Evolutionary conservation across 495 filamentous ascomycete genomes (phyloP), one percentile per base, ranked within the genome.

Genomic region (Xylaria bambusicola): DNA sequence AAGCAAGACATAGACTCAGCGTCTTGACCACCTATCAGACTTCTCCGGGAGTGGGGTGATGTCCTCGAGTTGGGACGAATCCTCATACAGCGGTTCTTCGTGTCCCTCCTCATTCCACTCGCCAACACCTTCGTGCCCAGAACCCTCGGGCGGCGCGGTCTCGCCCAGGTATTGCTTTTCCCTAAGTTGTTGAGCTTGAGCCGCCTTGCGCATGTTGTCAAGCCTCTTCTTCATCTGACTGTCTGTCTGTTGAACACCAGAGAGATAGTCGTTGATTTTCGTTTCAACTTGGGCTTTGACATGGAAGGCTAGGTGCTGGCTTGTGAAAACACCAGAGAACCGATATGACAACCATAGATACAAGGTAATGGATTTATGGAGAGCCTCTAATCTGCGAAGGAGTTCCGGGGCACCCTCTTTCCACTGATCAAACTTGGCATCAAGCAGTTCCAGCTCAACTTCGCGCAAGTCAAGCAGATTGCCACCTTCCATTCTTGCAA

Each of bases 331-430:
- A 50, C 92, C 91, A 10, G 86, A 80, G 67, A 82, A 87, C 12
- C 84, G 84, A 68, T 85, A 87, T 47, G 80, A 84, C 69, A 98
- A 78, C 94, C 94, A 98, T 7, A 93, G 77, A 64, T 97, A 98
- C 18, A 93, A 72, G 18, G 93, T 88, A 31, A 98, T 72, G 15
- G 83, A 77, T 67, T 89, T 91, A 74, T 98, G 95, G 21, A 98
- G 75, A 17, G 62, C 66, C 73, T 98, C 95, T 44, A 97, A 72
- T 7, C 77, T 69, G 26, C 72, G 66, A 61, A 98, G 70, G 53
- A 90, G 88, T 0, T 77, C 67, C 73, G 80, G 50, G 68, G 68
- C 12, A 59, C 66, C 6, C 66, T 78, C 7, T 73, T 74, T 2
- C 40, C 79, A 65, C 49, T 84, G 60, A 0, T 53, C 29, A 1